Conservation (phyloP, 805 yeast species). For the Monosporozyma yasuniensis region DNA sequence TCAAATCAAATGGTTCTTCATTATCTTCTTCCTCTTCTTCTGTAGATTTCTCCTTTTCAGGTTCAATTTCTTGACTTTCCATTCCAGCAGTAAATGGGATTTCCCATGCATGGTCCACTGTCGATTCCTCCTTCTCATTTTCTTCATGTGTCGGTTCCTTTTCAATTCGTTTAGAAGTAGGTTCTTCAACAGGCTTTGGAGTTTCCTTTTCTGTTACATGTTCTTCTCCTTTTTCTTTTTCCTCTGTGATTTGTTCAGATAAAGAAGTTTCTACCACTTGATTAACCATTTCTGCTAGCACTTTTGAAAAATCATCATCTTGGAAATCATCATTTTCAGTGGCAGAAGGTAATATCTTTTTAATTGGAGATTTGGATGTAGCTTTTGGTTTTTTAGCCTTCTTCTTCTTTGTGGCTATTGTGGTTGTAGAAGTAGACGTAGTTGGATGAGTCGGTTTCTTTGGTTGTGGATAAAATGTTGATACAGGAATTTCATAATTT, state of each 20-base stretch:
- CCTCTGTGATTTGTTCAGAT: not conserved
- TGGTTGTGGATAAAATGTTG: conserved; percentile 5
- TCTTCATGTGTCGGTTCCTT: not conserved
- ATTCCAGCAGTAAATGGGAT: not conserved
- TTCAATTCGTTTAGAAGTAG: not conserved
- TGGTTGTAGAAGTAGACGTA: not conserved
- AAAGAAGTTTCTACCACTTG: conserved; percentile 40
- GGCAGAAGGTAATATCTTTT: not conserved
- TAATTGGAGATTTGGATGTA: not conserved
- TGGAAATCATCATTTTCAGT: conserved; percentile 3
- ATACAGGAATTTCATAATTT: conserved; percentile 5
- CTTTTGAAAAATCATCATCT: conserved; percentile 39
- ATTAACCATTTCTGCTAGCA: conserved; percentile 47
- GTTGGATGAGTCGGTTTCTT: too few species aligned
- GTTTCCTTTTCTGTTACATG: not conserved
- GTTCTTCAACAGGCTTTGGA: not conserved
- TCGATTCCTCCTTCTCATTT: not conserved
- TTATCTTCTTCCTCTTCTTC: conserved; percentile 1
- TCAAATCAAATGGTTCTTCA: conserved; percentile 52
- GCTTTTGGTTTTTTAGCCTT: conserved; percentile 7
- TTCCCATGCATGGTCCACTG: not conserved
- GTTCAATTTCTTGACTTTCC: not conserved
- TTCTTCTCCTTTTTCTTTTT: too few species aligned
- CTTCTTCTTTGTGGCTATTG: conserved; percentile 20
- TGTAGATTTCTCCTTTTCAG: not conserved